Conservation (phyloP, 2,329 filamentous ascomycete species). For the Aspergillus texensis region DNA sequence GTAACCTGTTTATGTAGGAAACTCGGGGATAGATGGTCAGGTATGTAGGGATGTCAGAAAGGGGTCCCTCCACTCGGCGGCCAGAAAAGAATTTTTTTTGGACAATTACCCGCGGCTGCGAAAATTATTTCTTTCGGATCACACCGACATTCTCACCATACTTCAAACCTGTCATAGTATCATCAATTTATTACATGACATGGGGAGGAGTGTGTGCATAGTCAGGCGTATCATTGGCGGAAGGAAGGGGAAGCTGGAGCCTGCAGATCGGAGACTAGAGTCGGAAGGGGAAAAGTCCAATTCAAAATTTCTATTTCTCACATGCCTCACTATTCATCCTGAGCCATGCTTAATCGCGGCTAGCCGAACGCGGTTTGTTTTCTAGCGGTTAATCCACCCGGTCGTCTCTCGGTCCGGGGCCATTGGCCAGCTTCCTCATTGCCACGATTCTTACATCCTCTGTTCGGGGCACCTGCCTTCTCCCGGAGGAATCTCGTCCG, state of each 20-base stretch:
- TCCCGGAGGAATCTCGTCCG: slow-evolving; percentile 3
- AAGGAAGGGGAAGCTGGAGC: background rate
- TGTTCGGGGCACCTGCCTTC: background rate
- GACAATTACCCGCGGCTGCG: background rate
- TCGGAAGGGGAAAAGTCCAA: background rate
- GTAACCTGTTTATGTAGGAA: background rate
- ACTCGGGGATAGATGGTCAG: background rate
- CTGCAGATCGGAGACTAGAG: slow-evolving; percentile 3
- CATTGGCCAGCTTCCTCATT: background rate
- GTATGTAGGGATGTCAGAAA: background rate
- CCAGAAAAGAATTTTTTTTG: background rate
- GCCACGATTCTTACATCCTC: background rate
- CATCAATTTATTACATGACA: background rate
- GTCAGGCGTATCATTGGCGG: background rate
- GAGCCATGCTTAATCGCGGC: slow-evolving; percentile 4
- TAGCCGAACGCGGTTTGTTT: slow-evolving; percentile 4
- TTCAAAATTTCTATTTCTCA: background rate
- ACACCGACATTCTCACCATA: slow-evolving; percentile 2
- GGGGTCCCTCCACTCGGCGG: background rate
- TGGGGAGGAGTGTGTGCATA: background rate
- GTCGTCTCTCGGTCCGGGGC: background rate
- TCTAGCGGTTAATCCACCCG: slow-evolving; percentile 2
- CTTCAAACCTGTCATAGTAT: too few relatives aligned
- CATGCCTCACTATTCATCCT: background rate
- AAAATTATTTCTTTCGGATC: background rate